Evolutionary conservation across 257 asterid genomes (phyloP), one percentile per base, ranked within the genome.

Genomic region (Ligustrum vulgare): DNA sequence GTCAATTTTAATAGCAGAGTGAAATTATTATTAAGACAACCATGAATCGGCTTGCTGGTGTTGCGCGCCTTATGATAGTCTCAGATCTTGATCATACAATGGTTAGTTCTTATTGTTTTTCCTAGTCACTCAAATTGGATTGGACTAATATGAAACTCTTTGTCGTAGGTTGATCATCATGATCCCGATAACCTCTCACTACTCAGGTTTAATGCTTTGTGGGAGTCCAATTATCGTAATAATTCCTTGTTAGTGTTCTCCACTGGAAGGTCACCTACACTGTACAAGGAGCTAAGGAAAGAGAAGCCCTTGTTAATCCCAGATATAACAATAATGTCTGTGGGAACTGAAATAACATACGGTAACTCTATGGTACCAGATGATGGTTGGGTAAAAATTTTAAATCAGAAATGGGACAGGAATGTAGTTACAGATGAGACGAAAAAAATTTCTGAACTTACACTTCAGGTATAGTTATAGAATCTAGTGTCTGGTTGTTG

Each of bases 261-360:
- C 41, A 95, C 97, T 76, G 99, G 98, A 84, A 91, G 99, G 83
- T 95, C 98, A 39, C 97, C 96, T 22, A 91, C 97, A 34, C 80
- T 93, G 22, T 95, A 95, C 92, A 88, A 91, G 80, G 93, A 95
- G 82, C 80, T 93, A 78, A 90, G 98, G 87, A 95, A 91, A 87
- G 97, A 95, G 88, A 95, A 93, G 89, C 99, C 99, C 67, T 80
- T 95, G 97, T 74, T 95, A 73, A 93, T 97, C 77, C 99, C 99
- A 77, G 99, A 95, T 73, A 90, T 93, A 75, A 91, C 98, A 36
- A 91, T 95, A 76, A 82, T 89, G 96, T 95, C 99, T 6, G 99
- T 95, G 73, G 99, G 99, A 72, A 95, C 99, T 69, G 99, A 93
- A 88, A 95, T 95, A 79, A 87, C 99, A 51, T 95, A 95, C 62